Base-by-base conservation (phyloP, 306 rosid genomes). In the Betula pendula region DNA sequence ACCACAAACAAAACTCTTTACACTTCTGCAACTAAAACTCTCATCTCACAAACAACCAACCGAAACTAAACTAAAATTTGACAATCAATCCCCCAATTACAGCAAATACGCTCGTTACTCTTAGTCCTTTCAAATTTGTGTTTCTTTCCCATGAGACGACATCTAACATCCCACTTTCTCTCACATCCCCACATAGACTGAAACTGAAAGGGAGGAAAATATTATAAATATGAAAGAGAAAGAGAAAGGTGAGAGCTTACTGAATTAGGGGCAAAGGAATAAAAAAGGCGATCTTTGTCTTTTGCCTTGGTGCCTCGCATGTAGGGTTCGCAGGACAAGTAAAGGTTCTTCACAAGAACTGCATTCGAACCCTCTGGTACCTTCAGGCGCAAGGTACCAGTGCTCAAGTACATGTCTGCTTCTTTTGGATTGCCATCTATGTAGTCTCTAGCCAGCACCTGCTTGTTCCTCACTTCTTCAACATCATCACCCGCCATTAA, bases 261-360 rank as follows among this genome's bases (percentile, higher is more conserved):
- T 72, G 81, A 78, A 66, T 84, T 75, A 38, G 92, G 87, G 24
- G 74, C 33, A 20, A 80, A 86, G 74, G 88, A 83, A 42, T 31
- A 59, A 49, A 74, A 31, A 1, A 63, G 47, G 47, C 69, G 69
- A 35, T 33, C 69, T 63, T 5, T 6, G 69, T 67, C 42, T 44
- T 72, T 69, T 0, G 6, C 16, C 88, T 63, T 63, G 4, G 1
- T 63, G 76, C 86, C 75, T 52, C 87, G 79, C 91, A 88, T 81
- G 85, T 72, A 85, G 31, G 97, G 97, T 67, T 91, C 97, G 52
- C 94, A 88, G 20, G 94, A 86, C 31, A 91, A 79, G 86, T 83
- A 84, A 2, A 91, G 84, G 44, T 89, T 89, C 72, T 91, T 89
- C 2, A 91, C 89, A 65, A 88, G 70, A 50, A 91, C 80, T 43